Base-by-base conservation (phyloP, 2,329 filamentous ascomycete species). In the Nothopassalora personata region DNA sequence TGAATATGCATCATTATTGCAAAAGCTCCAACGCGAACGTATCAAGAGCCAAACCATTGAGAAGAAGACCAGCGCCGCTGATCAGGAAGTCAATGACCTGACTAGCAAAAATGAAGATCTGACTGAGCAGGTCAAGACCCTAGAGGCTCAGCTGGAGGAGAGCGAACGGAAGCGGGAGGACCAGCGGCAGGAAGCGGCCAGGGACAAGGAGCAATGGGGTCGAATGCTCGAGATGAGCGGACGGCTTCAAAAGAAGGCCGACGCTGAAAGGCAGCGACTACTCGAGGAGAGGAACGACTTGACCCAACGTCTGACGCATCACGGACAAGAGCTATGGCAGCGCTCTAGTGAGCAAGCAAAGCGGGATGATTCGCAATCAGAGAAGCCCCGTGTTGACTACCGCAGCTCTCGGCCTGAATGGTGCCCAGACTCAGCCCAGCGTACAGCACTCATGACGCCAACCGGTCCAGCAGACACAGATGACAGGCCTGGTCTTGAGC, bases 1-100 rank as follows among this genome's bases (percentile, higher is more conserved):
- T n/a, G 81, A 83, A 67, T 80, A 84, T 64, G 76, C 81, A 55
- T 76, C 75, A 49, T 72, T 83, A 4, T 74, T 83, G 3, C 75
- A 80, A 19, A 81, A 80, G 28, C 77, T 81, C 23, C 78, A 80
- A 33, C 74, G 78, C 5, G 79, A 81, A 60, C 76, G 80, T 50
- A 76, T 75, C 13, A 79, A 79, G 63, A 79, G 75, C 47, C 75
- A 76, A 46, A 75, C 80, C 1, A 73, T 83, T 1, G 80, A 79
- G 64, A 74, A 76, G 68, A 83, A 83, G 65, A 69, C 80, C 15
- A 74, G 74, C 23, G 77, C 80, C 15, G 77, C 78, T 4, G 79
- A 82, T 54, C 72, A 75, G 15, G 80, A 83, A 64, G 78, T 83
- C 61, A 81, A 79, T 61, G 76, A 70, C 33, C 71, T 84, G 27